Base-by-base conservation (phyloP, 1,284 basidiomycete species). In the Fereydounia khargensis region DNA sequence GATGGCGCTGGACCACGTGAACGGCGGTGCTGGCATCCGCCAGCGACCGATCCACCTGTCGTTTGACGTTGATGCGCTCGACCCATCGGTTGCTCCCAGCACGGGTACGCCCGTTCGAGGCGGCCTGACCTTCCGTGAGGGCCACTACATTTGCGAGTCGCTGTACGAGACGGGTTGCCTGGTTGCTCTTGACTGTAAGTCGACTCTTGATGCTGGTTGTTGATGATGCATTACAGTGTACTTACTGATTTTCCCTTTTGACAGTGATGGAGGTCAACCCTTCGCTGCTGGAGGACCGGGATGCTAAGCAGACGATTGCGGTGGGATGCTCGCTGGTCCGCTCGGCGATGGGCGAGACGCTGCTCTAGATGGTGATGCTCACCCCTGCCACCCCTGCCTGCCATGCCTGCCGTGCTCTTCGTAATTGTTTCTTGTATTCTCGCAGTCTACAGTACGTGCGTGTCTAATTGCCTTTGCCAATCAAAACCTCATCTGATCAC, bases 261-360 rank as follows among this genome's bases (percentile, higher is more conserved):
- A n/a, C n/a, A n/a, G n/a, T 66, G 44, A 76, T 94, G 89, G 94
- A 98, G 77, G 94, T 98, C 55, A 98, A 98, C 79, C 95, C 95
- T 7, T 86, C 88, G 1, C 81, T 99, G 14, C 77, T 78, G 31
- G 81, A 80, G 18, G 87, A 90, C 67, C 80, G 80, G 25, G 81
- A 79, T 28, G 86, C 86, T 25, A 78, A 85, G 67, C 85, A 92
- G 79, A 99, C 95, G 0, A 86, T 99, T 33, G 86, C 89, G 19
- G 86, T 97, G 18, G 95, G 94, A 2, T 92, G 92, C 76, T 95
- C 91, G 23, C 81, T 99, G 30, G 85, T 91, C 16, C 83, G 95
- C 30, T 82, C 90, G 22, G 91, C 94, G 5, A 80, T 99, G 51
- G 94, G 94, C 11, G 63, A 65, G 49, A 65, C 63, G 13, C 55